Evolutionary conservation across 192 early-diverging fungal genomes (phyloP).

Genomic region (Mortierella hygrophila): DNA sequence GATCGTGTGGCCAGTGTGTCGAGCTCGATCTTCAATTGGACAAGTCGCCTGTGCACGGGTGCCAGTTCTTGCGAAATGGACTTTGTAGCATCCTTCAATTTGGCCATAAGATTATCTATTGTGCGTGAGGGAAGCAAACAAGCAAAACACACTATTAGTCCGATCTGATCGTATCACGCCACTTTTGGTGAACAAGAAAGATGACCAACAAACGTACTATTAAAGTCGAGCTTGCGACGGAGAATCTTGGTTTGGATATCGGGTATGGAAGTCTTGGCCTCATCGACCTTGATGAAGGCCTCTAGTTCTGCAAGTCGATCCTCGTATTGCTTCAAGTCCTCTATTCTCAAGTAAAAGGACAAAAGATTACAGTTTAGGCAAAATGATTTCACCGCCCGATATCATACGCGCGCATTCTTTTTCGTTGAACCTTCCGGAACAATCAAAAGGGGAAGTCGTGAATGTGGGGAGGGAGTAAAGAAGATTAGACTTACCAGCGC

Average conservation of each 20-base stretch:
- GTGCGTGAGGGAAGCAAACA: neutral
- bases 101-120: slow-evolving; percentile 59
- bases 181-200: slow-evolving; percentile 16
- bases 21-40: slow-evolving; percentile 75
- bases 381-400: neutral
- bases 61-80: slow-evolving; percentile 78
- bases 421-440: neutral
- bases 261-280: slow-evolving; percentile 50
- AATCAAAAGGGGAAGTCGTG: slow-evolving; percentile 1
- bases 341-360: slow-evolving; percentile 32
- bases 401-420: neutral
- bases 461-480: neutral
- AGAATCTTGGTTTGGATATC: slow-evolving; percentile 60
- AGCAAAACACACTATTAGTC: slow-evolving; percentile 5
- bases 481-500: slow-evolving; percentile 29
- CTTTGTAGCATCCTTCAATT: slow-evolving; percentile 68
- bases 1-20: slow-evolving; percentile 54
- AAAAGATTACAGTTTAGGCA: slow-evolving; percentile 6
- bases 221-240: slow-evolving; percentile 57
- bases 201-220: slow-evolving; percentile 21
- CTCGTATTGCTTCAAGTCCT: slow-evolving; percentile 72
- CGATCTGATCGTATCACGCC: slow-evolving; percentile 1
- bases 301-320: slow-evolving; percentile 71
- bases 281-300: slow-evolving; percentile 66
- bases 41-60: slow-evolving; percentile 80